A percentile compares a stretch with the other conserved stretches of the same genome.
Conservation (phyloP, 805 yeast genomes). For the Brettanomyces naardenensis region DNA sequence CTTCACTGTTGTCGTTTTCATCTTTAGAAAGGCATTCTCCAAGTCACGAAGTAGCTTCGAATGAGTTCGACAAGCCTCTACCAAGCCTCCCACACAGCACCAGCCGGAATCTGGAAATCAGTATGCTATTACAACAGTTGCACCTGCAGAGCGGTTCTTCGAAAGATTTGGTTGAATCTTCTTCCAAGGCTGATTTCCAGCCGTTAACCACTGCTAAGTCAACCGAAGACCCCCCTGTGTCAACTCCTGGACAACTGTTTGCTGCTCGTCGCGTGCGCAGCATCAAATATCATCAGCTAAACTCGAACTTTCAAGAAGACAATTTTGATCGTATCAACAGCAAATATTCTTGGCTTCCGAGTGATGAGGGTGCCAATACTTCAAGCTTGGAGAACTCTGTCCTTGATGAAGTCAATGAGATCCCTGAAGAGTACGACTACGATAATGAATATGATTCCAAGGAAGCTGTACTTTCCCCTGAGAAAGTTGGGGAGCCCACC, state of each 20-base stretch:
- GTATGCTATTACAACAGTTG: neutral
- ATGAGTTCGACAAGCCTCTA: neutral
- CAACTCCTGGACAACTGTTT: no score
- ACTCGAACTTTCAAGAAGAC: conserved; percentile 1
- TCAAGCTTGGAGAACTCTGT: conserved; percentile 16
- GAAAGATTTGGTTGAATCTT: neutral
- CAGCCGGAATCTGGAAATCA: neutral
- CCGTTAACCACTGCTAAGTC: neutral
- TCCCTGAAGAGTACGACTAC: conserved; percentile 28
- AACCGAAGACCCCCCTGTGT: neutral
- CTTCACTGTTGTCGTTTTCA: neutral
- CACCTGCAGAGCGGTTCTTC: neutral
- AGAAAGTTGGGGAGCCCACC: no score
- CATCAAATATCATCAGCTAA: conserved; percentile 9
- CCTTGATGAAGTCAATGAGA: conserved; percentile 28
- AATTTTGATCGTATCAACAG: conserved; percentile 5
- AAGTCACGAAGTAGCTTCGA: no score
- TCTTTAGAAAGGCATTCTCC: neutral
- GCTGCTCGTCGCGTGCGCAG: neutral
- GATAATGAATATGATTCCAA: neutral
- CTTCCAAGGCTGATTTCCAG: neutral
- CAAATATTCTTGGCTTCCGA: conserved; percentile 4
- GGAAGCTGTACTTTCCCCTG: no score
- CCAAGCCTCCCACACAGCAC: neutral
- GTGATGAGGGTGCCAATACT: conserved; percentile 6